Conservation (phyloP, 148 eudicot species). For the Rhododendron henanense region DNA sequence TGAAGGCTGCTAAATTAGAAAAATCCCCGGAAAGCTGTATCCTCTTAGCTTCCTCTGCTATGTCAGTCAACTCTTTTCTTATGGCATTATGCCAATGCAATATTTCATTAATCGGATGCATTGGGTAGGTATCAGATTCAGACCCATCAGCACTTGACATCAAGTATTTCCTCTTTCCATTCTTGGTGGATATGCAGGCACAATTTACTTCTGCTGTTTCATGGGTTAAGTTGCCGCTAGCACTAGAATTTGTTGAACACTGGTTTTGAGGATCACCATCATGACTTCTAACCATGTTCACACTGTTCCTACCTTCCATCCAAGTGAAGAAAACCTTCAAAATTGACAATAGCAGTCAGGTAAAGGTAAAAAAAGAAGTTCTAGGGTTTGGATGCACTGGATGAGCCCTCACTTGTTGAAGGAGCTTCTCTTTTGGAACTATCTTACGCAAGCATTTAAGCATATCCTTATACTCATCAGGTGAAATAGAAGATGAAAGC, state of each 20-base stretch:
- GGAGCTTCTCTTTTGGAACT: conserved; percentile 84
- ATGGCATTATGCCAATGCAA: conserved; percentile 91
- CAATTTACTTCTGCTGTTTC: conserved; percentile 36
- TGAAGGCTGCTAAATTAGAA: conserved; percentile 72
- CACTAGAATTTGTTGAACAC: conserved; percentile 25
- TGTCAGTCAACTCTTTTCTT: conserved; percentile 69
- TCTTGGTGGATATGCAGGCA: conserved; percentile 51
- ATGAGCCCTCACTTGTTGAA: conserved; percentile 72
- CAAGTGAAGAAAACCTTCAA: conserved; percentile 82
- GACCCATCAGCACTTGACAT: conserved; percentile 27
- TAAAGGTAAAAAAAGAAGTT: not conserved
- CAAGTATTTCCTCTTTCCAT: conserved; percentile 45
- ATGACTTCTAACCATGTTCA: conserved; percentile 26
- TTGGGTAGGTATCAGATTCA: conserved; percentile 15
- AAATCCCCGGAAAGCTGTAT: conserved; percentile 66
- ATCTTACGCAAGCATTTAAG: conserved; percentile 70
- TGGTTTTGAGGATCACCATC: conserved; percentile 37
- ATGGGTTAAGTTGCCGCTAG: conserved; percentile 26
- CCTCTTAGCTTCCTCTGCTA: conserved; percentile 82
- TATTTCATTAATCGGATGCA: conserved; percentile 70
- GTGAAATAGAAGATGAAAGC: conserved; percentile 83
- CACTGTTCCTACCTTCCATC: conserved; percentile 72
- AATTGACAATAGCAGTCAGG: conserved; percentile 21
- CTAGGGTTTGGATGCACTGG: not conserved
- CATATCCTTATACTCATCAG: conserved; percentile 85